Evolutionary conservation across 1,284 basidiomycete genomes (phyloP), one percentile per base, ranked within the genome.

Genomic region (Pseudozyma thailandica): DNA sequence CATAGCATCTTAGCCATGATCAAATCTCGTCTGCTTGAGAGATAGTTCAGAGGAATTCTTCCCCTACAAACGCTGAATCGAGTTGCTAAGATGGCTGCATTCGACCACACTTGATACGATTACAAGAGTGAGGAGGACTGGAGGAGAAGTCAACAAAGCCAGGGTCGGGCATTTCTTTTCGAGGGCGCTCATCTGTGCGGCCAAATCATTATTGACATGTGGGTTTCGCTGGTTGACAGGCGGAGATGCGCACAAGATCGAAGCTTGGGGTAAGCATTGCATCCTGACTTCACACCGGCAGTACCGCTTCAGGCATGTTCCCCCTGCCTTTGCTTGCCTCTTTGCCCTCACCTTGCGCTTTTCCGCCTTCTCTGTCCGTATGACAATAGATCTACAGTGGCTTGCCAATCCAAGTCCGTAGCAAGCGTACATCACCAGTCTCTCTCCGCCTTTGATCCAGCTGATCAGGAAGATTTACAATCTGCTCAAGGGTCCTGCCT

Each of bases 251-350:
- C 52, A 63, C 44, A 33, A 54, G 50, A 53, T 50, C 42, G 55
- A 50, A 45, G 56, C 55, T 58, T 65, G 56, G 50, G 62, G 62
- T 65, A 65, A 65, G 50, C 61, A 65, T 53, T 62, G 60, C 60
- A 62, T 54, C 30, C 20, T 21, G 25, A 41, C 33, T 51, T 18
- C 50, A 43, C n/a, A 42, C 49, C 28, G 23, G 38, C 49, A 42
- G 26, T 27, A 31, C 21, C 21, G 16, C 20, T 18, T 35, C 6
- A 23, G 30, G 20, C 33, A 48, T 21, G 33, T 33, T 23, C 23
- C 23, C 31, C 31, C 31, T 37, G 31, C 18, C 16, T 15, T n/a
- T 39, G n/a, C 39, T 46, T 20, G 49, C n/a, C n/a, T 27, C 27
- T 38, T 49, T 35, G 28, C 35, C 28, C 31, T 46, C 30, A 45